These are phyloP conservation scores for Ogataea degrootiae DNA, from an alignment of 805 yeast species.

Conservation along the genomic window DNA sequence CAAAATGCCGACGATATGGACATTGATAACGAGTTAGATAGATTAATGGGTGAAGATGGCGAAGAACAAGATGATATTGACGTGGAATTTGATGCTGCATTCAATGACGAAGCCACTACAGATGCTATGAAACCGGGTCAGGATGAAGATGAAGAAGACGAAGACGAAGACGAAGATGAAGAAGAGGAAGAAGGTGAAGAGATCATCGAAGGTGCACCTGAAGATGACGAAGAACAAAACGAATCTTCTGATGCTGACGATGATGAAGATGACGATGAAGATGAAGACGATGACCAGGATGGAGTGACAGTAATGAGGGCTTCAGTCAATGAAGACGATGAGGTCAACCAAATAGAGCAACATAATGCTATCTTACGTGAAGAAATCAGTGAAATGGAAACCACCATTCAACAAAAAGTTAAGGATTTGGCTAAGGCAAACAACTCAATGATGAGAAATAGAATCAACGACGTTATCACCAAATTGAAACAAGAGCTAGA, in stretches of 20 bases:
- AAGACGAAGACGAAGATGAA: constrained; percentile 44
- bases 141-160: constrained; percentile 38
- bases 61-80: constrained; percentile 13
- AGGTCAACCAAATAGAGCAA: constrained; percentile 48
- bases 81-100: constrained; percentile 18
- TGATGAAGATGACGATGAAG: constrained; percentile 43
- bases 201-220: constrained; percentile 40
- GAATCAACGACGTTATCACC: constrained; percentile 76
- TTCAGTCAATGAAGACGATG: constrained; percentile 23
- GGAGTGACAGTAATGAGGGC: constrained; percentile 34
- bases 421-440: constrained; percentile 67
- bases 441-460: constrained; percentile 80
- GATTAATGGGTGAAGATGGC: constrained; percentile 16
- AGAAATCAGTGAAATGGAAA: constrained; percentile 77
- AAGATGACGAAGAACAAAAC: constrained; percentile 40
- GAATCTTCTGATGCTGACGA: constrained; percentile 44
- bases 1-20: constrained; percentile 28
- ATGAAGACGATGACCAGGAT: constrained; percentile 43
- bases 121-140: constrained; percentile 37
- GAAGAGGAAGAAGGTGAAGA: constrained; percentile 40
- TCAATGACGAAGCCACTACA: constrained; percentile 20
- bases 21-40: constrained; percentile 29
- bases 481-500: constrained; percentile 80
- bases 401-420: constrained; percentile 71
- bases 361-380: constrained; percentile 75